Evolutionary conservation across 2,329 filamentous ascomycete genomes (phyloP).

Genomic region (Amphichorda felina): DNA sequence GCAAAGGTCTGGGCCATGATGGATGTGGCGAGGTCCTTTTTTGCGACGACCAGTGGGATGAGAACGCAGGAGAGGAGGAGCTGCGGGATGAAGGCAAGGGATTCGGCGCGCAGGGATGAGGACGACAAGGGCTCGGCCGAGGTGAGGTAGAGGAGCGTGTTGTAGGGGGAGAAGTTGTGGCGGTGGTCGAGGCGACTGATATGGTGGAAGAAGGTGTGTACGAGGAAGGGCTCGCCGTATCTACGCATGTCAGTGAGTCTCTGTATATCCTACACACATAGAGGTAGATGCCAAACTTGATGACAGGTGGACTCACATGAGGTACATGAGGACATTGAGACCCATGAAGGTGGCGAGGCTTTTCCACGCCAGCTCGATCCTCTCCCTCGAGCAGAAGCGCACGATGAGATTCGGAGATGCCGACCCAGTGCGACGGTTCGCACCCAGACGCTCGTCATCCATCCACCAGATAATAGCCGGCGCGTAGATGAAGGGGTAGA

Average conservation of each 20-base stretch:
- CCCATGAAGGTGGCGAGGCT: constrained; percentile 62
- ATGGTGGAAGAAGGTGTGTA: constrained; percentile 90
- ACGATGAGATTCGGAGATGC: constrained; percentile 7
- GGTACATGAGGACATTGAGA: constrained; percentile 72
- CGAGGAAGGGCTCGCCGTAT: constrained; percentile 70
- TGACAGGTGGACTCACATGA: constrained; percentile 36
- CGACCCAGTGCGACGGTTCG: no score
- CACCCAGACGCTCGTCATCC: constrained; percentile 27
- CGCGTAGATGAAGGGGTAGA: constrained; percentile 96
- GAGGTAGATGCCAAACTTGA: not conserved
- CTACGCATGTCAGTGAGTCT: constrained; percentile 22
- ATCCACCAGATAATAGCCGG: constrained; percentile 73
- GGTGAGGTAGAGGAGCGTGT: constrained; percentile 76
- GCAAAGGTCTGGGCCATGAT: constrained; percentile 96
- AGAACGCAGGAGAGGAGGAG: constrained; percentile 66
- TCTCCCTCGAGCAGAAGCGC: constrained; percentile 37
- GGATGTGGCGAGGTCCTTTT: constrained; percentile 66
- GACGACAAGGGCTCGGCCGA: constrained; percentile 38
- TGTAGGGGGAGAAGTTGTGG: constrained; percentile 98
- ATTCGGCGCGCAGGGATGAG: constrained; percentile 47
- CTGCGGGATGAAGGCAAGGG: constrained; percentile 81
- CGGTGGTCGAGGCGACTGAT: constrained; percentile 87
- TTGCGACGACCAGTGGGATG: constrained; percentile 66
- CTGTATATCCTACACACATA: not conserved
- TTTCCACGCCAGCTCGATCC: constrained; percentile 45